These are phyloP conservation scores for Teratosphaeria zuluensis DNA, from an alignment of 2,329 filamentous ascomycete genomes.

Conservation along the genomic window DNA sequence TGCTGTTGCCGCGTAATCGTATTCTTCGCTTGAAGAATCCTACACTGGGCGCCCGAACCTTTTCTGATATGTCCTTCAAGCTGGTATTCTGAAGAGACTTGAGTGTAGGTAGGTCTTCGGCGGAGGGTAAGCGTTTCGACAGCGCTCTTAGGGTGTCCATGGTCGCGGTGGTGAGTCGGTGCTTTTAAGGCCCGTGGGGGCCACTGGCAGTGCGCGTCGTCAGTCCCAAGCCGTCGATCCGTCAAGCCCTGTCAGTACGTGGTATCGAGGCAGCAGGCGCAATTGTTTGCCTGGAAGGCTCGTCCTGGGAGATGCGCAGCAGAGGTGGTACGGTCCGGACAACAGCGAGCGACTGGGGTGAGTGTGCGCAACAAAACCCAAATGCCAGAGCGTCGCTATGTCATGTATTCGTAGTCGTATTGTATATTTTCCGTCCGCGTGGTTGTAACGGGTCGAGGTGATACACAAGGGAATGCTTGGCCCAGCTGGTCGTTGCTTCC, in stretches of 20 bases:
- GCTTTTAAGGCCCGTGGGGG: conserved; percentile 10
- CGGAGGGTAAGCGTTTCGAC: conserved; percentile 36
- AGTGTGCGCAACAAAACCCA: neutral
- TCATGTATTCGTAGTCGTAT: neutral
- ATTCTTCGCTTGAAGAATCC: conserved; percentile 80
- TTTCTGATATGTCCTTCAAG: conserved; percentile 6
- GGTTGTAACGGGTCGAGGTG: neutral
- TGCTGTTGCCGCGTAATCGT: conserved; percentile 82
- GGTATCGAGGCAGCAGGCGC: neutral
- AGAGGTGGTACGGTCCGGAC: neutral
- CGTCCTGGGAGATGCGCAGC: neutral
- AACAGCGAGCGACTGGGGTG: conserved; percentile 7
- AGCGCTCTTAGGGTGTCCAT: conserved; percentile 38
- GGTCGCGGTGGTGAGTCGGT: conserved; percentile 7
- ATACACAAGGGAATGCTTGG: neutral
- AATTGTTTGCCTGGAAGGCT: neutral
- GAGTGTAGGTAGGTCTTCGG: conserved; percentile 34
- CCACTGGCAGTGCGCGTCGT: neutral
- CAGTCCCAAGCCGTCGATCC: conserved; percentile 3
- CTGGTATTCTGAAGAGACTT: conserved; percentile 29
- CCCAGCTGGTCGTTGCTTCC: neutral
- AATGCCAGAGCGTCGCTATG: neutral
- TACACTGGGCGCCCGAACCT: conserved; percentile 40
- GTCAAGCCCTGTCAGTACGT: neutral
- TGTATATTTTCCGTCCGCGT: neutral